phyloP scores from a whole-genome alignment of 139 green algal genomes.

The Picochlorum sp. region DNA sequence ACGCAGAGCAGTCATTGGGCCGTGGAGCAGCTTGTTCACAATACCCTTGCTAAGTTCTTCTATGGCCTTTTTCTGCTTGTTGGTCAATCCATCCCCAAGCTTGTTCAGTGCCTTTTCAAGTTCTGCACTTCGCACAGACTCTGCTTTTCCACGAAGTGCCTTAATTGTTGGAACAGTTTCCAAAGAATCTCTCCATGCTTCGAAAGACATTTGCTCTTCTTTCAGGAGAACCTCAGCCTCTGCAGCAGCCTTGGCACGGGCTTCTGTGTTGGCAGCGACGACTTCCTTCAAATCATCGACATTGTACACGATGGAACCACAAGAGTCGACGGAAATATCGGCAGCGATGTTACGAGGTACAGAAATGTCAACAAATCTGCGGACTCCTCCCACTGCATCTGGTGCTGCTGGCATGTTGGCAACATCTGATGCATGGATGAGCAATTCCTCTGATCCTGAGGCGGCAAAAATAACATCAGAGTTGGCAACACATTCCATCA shows the following conservation, averaged over 20 bases:
- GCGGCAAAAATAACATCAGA: conserved; percentile 91
- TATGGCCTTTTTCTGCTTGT: conserved; percentile 91
- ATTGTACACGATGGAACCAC: conserved; percentile 86
- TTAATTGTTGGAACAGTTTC: conserved; percentile 99
- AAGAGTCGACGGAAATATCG: conserved; percentile 58
- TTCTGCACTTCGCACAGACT: conserved; percentile 79
- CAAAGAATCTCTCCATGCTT: conserved; percentile 93
- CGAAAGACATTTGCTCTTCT: conserved; percentile 77
- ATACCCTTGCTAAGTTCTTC: conserved; percentile 93
- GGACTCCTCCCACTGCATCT: conserved; percentile 55
- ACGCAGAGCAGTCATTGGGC: conserved; percentile 93
- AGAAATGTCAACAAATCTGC: conserved; percentile 95
- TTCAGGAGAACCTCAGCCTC: conserved; percentile 58
- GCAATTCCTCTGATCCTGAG: conserved; percentile 73
- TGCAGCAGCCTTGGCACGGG: conserved; percentile 52
- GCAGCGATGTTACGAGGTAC: conserved; percentile 93
- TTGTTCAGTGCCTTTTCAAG: conserved; percentile 88
- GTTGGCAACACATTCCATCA: conserved; percentile 70
- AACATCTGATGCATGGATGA: conserved; percentile 66
- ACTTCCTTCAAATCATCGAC: conserved; percentile 99
- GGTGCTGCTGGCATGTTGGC: conserved; percentile 15
- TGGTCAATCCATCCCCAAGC: conserved; percentile 84
- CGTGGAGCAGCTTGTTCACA: conserved; percentile 99
- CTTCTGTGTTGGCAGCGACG: conserved; percentile 92
- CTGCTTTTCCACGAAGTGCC: conserved; percentile 84